Evolutionary conservation across 352 stramenopile genomes (phyloP).

Genomic region (Globisporangium yorkense): DNA sequence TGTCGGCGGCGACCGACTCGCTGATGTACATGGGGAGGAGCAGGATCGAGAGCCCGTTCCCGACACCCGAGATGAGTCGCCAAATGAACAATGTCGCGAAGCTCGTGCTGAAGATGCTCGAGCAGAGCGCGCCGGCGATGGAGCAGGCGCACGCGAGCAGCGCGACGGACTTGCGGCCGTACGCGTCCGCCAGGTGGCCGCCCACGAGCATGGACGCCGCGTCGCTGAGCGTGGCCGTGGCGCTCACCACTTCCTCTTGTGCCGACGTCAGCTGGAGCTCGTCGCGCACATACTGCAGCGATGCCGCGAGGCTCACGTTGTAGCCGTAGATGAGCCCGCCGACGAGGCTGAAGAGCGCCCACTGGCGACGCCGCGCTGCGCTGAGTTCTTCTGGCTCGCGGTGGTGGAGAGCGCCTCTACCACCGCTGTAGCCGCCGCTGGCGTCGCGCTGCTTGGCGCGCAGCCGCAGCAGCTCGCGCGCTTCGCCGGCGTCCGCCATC

Average conservation of each 20-base stretch:
- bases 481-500: slow-evolving; percentile 30
- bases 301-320: slow-evolving; percentile 79
- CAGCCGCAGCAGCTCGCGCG: slow-evolving; percentile 55
- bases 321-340: slow-evolving; percentile 86
- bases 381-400: slow-evolving; percentile 11
- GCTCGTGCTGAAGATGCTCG: slow-evolving; percentile 43
- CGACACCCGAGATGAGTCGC: slow-evolving; percentile 66
- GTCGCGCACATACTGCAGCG: slow-evolving; percentile 79
- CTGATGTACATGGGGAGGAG: slow-evolving; percentile 88
- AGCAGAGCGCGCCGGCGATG: slow-evolving; percentile 54
- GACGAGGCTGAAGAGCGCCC: slow-evolving; percentile 77
- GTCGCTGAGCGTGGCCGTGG: slow-evolving; percentile 75
- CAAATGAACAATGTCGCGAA: slow-evolving; percentile 62
- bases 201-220: slow-evolving; percentile 76
- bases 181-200: slow-evolving; percentile 60
- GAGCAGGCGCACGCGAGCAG: slow-evolving; percentile 72
- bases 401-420: slow-evolving; percentile 14
- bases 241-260: slow-evolving; percentile 72
- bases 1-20: slow-evolving; percentile 62
- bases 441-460: slow-evolving; percentile 18
- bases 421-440: slow-evolving; percentile 3
- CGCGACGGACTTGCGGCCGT: slow-evolving; percentile 61
- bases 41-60: slow-evolving; percentile 81
- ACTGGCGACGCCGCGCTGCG: slow-evolving; percentile 35
- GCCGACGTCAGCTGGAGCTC: slow-evolving; percentile 55